Percentiles rank a stretch among this genome's conserved stretches.
Conservation (phyloP, 169 alveolate genomes). For the Amoebophrya sp. region DNA sequence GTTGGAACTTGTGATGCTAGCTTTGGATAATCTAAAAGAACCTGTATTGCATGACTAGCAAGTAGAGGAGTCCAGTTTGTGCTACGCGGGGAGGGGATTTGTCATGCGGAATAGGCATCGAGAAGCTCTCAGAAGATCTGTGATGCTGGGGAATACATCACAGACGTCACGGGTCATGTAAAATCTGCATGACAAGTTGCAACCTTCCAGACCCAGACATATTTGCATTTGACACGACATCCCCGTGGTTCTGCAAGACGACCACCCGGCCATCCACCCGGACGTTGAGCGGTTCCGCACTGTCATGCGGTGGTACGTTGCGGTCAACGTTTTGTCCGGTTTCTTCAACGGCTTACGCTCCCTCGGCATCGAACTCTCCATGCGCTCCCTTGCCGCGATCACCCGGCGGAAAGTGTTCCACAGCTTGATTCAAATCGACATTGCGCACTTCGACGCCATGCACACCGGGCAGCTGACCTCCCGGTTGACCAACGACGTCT, state of each 20-base stretch:
- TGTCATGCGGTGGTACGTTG: not conserved
- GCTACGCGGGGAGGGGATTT: no score
- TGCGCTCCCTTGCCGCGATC: not conserved
- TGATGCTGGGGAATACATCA: no score
- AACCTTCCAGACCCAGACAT: no score
- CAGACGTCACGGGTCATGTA: no score
- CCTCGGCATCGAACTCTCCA: not conserved
- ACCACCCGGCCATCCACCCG: not conserved
- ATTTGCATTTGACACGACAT: not conserved
- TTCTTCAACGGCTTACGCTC: conserved; percentile 15
- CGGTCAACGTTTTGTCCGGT: conserved; percentile 27
- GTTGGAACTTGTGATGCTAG: no score
- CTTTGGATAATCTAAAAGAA: no score
- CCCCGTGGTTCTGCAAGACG: not conserved
- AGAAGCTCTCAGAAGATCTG: no score
- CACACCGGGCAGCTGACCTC: conserved; percentile 52
- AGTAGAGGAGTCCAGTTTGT: no score
- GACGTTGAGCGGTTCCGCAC: not conserved
- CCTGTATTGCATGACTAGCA: no score
- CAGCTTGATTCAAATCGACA: conserved; percentile 27
- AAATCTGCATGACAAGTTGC: no score
- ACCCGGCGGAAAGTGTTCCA: not conserved
- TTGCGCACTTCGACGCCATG: conserved; percentile 48
- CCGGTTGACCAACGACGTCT: conserved; percentile 45
- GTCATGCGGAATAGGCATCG: no score